Evolutionary conservation across 2,329 filamentous ascomycete genomes (phyloP).

Genomic region (Zalaria obscura): DNA sequence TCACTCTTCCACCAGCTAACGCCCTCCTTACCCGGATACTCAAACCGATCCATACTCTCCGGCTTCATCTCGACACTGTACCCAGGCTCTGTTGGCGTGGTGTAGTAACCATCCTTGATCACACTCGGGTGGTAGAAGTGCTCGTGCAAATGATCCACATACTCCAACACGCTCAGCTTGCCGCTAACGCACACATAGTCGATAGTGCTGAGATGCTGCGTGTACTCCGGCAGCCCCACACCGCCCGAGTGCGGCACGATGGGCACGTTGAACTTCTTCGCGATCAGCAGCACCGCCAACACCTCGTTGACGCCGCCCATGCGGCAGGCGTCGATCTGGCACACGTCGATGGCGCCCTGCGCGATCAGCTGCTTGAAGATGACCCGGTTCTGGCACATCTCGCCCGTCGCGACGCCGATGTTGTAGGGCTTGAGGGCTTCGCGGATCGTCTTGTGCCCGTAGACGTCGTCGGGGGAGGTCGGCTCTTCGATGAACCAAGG

Average conservation of each 20-base stretch:
- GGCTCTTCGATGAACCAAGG: conserved; percentile 95
- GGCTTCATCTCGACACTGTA: conserved; percentile 92
- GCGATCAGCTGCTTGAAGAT: conserved; percentile 86
- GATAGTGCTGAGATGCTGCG: conserved; percentile 81
- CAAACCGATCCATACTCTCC: conserved; percentile 68
- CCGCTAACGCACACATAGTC: conserved; percentile 82
- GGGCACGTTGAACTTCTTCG: conserved; percentile 63
- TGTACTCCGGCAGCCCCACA: conserved; percentile 86
- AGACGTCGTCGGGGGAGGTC: conserved; percentile 76
- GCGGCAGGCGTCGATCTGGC: conserved; percentile 81
- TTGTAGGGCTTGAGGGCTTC: conserved; percentile 61
- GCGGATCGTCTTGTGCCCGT: conserved; percentile 74
- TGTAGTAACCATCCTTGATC: conserved; percentile 76
- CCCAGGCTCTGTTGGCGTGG: conserved; percentile 67
- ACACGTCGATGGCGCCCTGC: conserved; percentile 68
- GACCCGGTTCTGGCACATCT: conserved; percentile 92
- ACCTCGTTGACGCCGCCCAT: conserved; percentile 87
- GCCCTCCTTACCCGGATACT: conserved; percentile 61
- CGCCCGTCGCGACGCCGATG: conserved; percentile 79
- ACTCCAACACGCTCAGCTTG: conserved; percentile 71
- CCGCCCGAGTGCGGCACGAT: conserved; percentile 83
- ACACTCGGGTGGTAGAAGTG: conserved; percentile 73
- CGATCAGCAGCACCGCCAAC: conserved; percentile 76
- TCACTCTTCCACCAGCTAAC: conserved; percentile 79
- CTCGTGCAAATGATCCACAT: conserved; percentile 86